phyloP scores from a whole-genome alignment of 2,329 filamentous ascomycete genomes.

The Trichoderma breve region DNA sequence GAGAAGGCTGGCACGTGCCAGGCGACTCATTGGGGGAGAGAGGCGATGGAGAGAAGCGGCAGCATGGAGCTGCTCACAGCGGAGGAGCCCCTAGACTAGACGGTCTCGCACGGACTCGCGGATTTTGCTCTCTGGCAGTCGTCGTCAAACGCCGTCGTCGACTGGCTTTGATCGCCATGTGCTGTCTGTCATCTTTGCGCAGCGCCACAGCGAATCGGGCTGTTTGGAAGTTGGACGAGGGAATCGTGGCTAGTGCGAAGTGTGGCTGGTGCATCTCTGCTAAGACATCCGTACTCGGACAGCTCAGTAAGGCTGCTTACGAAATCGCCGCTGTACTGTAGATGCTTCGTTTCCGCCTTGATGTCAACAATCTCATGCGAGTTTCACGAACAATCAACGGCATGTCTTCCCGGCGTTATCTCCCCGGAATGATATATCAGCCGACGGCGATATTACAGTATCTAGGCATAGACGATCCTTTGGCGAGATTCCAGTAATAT shows the following conservation, averaged over 20 bases:
- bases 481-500: not conserved
- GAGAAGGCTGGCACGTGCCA: constrained; percentile 25
- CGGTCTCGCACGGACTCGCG: not conserved
- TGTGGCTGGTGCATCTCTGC: not conserved
- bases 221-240: not conserved
- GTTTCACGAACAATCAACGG: not conserved
- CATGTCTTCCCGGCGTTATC: not conserved
- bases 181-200: constrained; percentile 19
- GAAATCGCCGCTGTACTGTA: not conserved
- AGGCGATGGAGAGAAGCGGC: constrained; percentile 1
- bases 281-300: not conserved
- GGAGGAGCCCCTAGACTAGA: not conserved
- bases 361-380: not conserved
- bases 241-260: constrained; percentile 15
- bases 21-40: constrained; percentile 27
- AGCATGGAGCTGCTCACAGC: constrained; percentile 6
- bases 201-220: constrained; percentile 11
- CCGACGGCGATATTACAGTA: not conserved
- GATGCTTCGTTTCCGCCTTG: not conserved
- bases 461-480: not conserved
- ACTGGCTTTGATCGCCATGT: constrained; percentile 4
- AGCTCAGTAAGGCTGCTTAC: not conserved
- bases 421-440: not conserved
- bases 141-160: constrained; percentile 7
- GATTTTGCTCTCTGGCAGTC: not conserved